Evolutionary conservation across 2,329 filamentous ascomycete species (phyloP).

Genomic region (Cercospora berteroae): DNA sequence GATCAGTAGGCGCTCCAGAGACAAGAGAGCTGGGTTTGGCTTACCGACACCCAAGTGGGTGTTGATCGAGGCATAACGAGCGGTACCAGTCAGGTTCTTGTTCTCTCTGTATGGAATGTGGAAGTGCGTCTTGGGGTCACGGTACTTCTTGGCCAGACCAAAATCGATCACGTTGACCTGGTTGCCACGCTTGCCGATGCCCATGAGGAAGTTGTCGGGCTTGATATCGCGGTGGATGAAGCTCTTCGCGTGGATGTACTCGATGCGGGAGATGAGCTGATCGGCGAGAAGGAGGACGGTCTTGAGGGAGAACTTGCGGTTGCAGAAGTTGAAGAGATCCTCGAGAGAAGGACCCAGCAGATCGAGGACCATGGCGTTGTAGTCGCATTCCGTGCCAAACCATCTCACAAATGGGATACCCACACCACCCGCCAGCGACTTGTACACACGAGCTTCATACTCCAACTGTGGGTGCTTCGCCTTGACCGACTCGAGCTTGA

Average conservation of each 20-base stretch:
- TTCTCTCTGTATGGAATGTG: constrained; percentile 99
- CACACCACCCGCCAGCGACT: constrained; percentile 87
- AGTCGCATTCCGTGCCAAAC: constrained; percentile 99
- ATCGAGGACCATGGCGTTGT: constrained; percentile 99
- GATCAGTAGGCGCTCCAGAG: constrained; percentile 12
- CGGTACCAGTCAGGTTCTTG: constrained; percentile 99
- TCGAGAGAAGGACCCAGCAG: constrained; percentile 93
- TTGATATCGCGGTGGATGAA: constrained; percentile 99
- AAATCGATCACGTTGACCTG: constrained; percentile 99
- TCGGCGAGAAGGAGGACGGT: constrained; percentile 94
- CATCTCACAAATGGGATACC: constrained; percentile 98
- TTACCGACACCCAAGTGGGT: constrained; percentile 90
- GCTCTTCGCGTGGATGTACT: constrained; percentile 99
- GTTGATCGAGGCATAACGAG: constrained; percentile 98
- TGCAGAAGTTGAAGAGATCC: constrained; percentile 99
- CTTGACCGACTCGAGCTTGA: constrained; percentile 99
- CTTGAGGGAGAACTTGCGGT: constrained; percentile 99
- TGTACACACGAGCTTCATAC: constrained; percentile 94
- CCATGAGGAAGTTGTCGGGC: constrained; percentile 99
- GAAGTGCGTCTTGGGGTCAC: constrained; percentile 99
- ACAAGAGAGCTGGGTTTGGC: neutral
- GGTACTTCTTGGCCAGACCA: constrained; percentile 98
- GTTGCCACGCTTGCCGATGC: constrained; percentile 97
- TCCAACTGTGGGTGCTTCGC: constrained; percentile 98
- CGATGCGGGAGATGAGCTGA: constrained; percentile 97